Evolutionary conservation across 2,329 filamentous ascomycete species (phyloP).

Genomic region (Arthrobotrys entomopaga): DNA sequence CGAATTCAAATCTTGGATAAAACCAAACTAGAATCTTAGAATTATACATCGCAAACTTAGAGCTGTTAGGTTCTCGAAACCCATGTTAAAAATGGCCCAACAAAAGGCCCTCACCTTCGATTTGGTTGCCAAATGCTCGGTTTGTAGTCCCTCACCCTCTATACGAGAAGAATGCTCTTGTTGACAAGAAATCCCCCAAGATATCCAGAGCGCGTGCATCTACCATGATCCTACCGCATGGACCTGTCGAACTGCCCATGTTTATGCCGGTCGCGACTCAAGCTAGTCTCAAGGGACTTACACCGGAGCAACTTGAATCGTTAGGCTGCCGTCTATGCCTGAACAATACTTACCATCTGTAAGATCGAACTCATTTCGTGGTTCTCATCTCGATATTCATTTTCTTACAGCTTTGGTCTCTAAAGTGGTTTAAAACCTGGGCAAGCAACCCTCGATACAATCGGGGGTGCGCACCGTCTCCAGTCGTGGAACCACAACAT

Average conservation of each 20-base stretch:
- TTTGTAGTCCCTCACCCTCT: slow-evolving; percentile 64
- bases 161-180: background rate
- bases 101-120: slow-evolving; percentile 75
- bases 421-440: slow-evolving; percentile 84
- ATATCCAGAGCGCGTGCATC: slow-evolving; percentile 94
- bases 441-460: slow-evolving; percentile 82
- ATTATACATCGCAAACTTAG: too few species aligned
- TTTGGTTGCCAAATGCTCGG: slow-evolving; percentile 80
- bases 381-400: slow-evolving; percentile 3
- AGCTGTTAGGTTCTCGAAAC: background rate
- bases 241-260: slow-evolving; percentile 85
- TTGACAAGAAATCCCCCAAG: slow-evolving; percentile 65
- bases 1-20: too few species aligned
- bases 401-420: background rate
- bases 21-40: too few species aligned
- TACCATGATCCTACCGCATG: slow-evolving; percentile 87
- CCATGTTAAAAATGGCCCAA: slow-evolving; percentile 53
- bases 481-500: slow-evolving; percentile 97
- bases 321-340: slow-evolving; percentile 90
- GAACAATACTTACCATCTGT: slow-evolving; percentile 96
- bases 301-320: slow-evolving; percentile 87
- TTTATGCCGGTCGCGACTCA: slow-evolving; percentile 99
- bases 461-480: slow-evolving; percentile 92
- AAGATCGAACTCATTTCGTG: background rate
- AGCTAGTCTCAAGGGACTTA: slow-evolving; percentile 92